Percentiles rank a stretch among this genome's conserved stretches.
Conservation (phyloP, 1,139 yeast genomes). For the Hyphopichia wangnamkhiaoensis region DNA sequence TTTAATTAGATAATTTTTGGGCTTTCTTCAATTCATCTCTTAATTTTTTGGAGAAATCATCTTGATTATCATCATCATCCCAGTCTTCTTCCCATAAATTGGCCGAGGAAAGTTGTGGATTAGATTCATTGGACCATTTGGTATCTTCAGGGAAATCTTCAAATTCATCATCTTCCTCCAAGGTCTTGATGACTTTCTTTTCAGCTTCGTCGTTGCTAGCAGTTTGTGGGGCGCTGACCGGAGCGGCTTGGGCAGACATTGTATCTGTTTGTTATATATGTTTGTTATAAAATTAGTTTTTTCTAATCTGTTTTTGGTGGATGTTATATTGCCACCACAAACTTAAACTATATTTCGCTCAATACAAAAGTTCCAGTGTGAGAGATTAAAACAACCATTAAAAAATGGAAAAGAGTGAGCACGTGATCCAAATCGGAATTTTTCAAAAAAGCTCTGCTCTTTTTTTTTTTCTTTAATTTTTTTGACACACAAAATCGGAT, state of each 20-base stretch:
- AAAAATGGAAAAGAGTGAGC: not conserved
- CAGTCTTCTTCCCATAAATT: slow-evolving; percentile 91
- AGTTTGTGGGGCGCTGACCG: too few relatives aligned
- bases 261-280: not conserved
- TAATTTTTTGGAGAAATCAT: slow-evolving; percentile 73
- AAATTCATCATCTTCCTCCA: slow-evolving; percentile 92
- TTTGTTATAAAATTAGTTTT: too few relatives aligned
- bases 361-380: not conserved
- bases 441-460: slow-evolving; percentile 1
- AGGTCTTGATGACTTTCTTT: slow-evolving; percentile 52
- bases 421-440: not conserved
- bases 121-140: slow-evolving; percentile 46
- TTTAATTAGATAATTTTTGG: slow-evolving; percentile 11
- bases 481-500: not conserved
- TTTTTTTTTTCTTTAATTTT: not conserved
- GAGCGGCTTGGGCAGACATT: not conserved
- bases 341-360: not conserved
- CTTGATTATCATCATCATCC: slow-evolving; percentile 92
- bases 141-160: slow-evolving; percentile 89
- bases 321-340: slow-evolving; percentile 1
- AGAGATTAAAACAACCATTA: not conserved
- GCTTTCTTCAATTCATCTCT: slow-evolving; percentile 46
- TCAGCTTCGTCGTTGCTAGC: slow-evolving; percentile 24
- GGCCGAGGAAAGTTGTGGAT: slow-evolving; percentile 43
- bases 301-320: too few relatives aligned